Conservation (phyloP, 2,329 filamentous ascomycete species). For the Paecilomyces sp. region DNA sequence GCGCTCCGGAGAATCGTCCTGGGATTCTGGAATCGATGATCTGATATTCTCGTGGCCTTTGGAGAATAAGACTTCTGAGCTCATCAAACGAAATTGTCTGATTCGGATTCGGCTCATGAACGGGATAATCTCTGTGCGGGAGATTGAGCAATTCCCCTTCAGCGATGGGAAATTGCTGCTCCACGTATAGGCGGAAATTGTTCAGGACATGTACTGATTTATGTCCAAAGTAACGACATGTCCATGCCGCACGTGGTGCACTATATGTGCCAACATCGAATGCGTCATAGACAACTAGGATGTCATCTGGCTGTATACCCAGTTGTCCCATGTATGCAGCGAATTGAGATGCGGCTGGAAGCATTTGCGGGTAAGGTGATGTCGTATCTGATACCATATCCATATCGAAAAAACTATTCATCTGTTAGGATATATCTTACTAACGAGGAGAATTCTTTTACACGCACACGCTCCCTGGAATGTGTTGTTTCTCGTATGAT, state of each 20-base stretch:
- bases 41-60: slow-evolving; percentile 2
- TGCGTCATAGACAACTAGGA: slow-evolving; percentile 22
- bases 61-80: not conserved
- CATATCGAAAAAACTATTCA: slow-evolving; percentile 22
- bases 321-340: slow-evolving; percentile 11
- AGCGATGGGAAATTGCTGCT: slow-evolving; percentile 11
- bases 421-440: not conserved
- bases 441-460: not conserved
- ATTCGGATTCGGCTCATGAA: not conserved
- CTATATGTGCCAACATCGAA: slow-evolving; percentile 20
- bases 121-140: not conserved
- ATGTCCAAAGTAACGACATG: slow-evolving; percentile 19
- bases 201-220: slow-evolving; percentile 20
- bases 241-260: slow-evolving; percentile 22
- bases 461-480: slow-evolving; percentile 17
- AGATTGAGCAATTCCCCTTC: slow-evolving; percentile 2
- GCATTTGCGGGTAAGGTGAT: slow-evolving; percentile 21
- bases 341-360: slow-evolving; percentile 17
- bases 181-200: slow-evolving; percentile 18
- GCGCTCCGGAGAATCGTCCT: slow-evolving; percentile 12
- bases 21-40: slow-evolving; percentile 16
- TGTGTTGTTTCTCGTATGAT: slow-evolving; percentile 11
- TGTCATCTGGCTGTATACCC: slow-evolving; percentile 14
- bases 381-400: slow-evolving; percentile 13
- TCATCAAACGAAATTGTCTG: not conserved